A percentile compares a stretch with the other conserved stretches of the same genome.
Conservation (phyloP, 75 land plant genomes). For the Sequoia sempervirens region DNA sequence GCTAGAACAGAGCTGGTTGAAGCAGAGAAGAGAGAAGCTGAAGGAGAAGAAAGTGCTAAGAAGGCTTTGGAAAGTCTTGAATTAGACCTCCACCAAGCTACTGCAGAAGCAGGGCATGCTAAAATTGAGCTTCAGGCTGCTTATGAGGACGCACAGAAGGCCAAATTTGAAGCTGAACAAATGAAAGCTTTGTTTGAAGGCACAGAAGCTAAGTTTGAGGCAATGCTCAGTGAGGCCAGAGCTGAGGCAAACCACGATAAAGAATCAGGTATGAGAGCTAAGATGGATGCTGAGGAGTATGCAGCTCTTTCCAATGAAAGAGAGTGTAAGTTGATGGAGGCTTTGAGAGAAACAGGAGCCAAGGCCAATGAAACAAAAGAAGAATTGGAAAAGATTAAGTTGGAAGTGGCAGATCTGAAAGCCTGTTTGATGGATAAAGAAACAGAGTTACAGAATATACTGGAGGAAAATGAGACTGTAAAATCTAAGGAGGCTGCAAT, state of each 20-base stretch:
- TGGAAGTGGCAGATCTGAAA: constrained; percentile 34
- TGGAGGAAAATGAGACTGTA: constrained; percentile 47
- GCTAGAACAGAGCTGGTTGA: constrained; percentile 7
- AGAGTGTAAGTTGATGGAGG: neutral
- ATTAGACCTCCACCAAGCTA: constrained; percentile 13
- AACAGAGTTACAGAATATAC: constrained; percentile 30
- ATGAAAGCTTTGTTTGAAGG: neutral
- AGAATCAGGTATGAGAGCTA: constrained; percentile 29
- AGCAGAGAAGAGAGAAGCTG: constrained; percentile 1
- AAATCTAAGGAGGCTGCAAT: constrained; percentile 10
- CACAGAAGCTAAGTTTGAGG: neutral
- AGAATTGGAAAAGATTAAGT: constrained; percentile 25
- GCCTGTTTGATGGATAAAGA: constrained; percentile 41
- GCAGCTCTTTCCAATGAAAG: constrained; percentile 3
- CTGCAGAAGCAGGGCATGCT: constrained; percentile 19
- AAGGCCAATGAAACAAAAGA: constrained; percentile 8
- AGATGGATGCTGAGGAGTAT: constrained; percentile 22
- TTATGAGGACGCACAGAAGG: constrained; percentile 29
- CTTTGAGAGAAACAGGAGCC: constrained; percentile 10
- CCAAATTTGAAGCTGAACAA: constrained; percentile 22
- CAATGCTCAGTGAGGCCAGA: constrained; percentile 4
- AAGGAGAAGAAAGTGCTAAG: neutral
- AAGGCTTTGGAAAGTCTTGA: constrained; percentile 15
- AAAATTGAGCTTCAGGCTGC: constrained; percentile 41
- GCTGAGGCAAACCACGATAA: constrained; percentile 8